Evolutionary conservation across 495 filamentous ascomycete species (phyloP).

Genomic region (Physcia stellaris): DNA sequence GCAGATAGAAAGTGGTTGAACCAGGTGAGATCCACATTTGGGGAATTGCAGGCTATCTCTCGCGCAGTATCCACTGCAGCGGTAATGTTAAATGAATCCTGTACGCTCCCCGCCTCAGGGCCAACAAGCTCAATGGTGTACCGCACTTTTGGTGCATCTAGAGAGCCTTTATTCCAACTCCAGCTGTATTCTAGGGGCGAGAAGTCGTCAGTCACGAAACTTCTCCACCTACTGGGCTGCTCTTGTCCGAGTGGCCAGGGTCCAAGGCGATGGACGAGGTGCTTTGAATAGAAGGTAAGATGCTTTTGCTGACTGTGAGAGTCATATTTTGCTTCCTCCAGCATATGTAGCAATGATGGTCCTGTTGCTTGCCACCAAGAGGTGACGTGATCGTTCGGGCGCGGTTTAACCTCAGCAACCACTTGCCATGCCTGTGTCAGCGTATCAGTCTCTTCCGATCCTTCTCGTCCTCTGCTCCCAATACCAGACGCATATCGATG

Average conservation of each 20-base stretch:
- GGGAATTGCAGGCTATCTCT: conserved; percentile 1
- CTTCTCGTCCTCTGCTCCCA: too few species aligned
- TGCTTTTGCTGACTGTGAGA: conserved; percentile 8
- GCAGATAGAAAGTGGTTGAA: conserved; percentile 16
- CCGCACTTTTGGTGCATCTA: conserved; percentile 14
- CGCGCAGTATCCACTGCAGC: conserved; percentile 9
- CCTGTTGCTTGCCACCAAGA: conserved; percentile 17
- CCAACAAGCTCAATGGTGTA: conserved; percentile 23
- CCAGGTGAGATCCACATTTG: conserved; percentile 6
- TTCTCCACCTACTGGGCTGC: conserved; percentile 13
- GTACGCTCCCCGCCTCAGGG: conserved; percentile 12
- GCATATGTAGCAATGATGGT: conserved; percentile 6
- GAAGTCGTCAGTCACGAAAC: conserved; percentile 27
- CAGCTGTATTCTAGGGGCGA: conserved; percentile 24
- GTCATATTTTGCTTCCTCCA: conserved; percentile 10
- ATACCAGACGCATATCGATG: too few species aligned
- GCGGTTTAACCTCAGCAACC: too few species aligned
- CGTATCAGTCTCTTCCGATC: too few species aligned
- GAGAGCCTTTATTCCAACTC: conserved; percentile 15
- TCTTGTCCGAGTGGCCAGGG: neutral
- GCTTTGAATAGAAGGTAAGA: conserved; percentile 12
- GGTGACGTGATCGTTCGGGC: too few species aligned
- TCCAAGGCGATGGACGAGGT: conserved; percentile 7
- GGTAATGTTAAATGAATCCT: conserved; percentile 14
- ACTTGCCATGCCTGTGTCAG: too few species aligned